Conservation (phyloP, 345 rosid species). For the Geranium brycei region DNA sequence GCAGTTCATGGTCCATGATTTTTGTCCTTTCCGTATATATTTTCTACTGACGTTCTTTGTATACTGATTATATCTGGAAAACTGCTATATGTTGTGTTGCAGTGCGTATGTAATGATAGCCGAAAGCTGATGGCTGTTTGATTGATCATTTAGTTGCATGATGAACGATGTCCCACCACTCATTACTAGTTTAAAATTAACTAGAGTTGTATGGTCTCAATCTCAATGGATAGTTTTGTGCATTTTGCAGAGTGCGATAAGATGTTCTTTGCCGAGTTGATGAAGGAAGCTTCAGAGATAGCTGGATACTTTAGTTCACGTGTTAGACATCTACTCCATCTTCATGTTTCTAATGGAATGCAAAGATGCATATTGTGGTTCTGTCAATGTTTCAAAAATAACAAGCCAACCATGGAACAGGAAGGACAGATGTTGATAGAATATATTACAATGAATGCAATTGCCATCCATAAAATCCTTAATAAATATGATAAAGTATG, state of each 20-base stretch:
- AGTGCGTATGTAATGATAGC: background rate
- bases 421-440: slow-evolving; percentile 72
- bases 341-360: slow-evolving; percentile 60
- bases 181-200: background rate
- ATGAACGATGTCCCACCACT: background rate
- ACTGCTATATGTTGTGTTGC: background rate
- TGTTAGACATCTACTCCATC: slow-evolving; percentile 68
- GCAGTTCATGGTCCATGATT: background rate
- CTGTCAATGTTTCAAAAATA: slow-evolving; percentile 48
- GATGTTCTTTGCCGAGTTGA: slow-evolving; percentile 68
- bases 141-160: no score
- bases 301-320: slow-evolving; percentile 70
- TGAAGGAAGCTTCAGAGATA: slow-evolving; percentile 74
- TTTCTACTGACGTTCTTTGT: no score
- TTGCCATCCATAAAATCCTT: slow-evolving; percentile 76
- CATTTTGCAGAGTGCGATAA: slow-evolving; percentile 61
- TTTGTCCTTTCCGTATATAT: background rate
- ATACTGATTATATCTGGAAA: background rate
- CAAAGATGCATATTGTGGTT: slow-evolving; percentile 44
- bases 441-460: slow-evolving; percentile 70
- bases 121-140: background rate
- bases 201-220: background rate
- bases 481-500: slow-evolving; percentile 91
- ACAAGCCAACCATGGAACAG: slow-evolving; percentile 41
- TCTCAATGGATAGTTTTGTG: background rate